Evolutionary conservation across 805 yeast genomes (phyloP), one percentile per base, ranked within the genome.

Genomic region (Suhomyces pyralidae): DNA sequence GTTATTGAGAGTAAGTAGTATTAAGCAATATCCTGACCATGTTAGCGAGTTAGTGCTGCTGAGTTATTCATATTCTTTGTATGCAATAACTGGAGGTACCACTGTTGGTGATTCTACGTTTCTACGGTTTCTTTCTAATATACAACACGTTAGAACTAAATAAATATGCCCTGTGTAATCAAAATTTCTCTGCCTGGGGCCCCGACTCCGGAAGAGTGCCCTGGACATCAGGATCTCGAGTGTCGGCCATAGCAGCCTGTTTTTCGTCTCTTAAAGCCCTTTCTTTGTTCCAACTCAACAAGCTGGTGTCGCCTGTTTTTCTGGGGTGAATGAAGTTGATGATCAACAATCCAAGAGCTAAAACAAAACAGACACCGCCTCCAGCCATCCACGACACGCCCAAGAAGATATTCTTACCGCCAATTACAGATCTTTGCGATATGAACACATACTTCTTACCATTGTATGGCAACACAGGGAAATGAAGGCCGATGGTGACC

Each of bases 301-400:
- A 71, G n/a, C 77, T 74, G n/a, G 81, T 77, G 61, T 88, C 96
- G 12, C 91, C 96, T 7, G 82, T 73, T 59, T 80, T 85, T 69
- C 94, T 80, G 17, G 91, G 91, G 50, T 79, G 79, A 19, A 86
- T 58, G n/a, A 83, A 47, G 63, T 85, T 84, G 32, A 85, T 78
- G 3, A 76, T 60, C 55, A 83, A 63, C 55, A 87, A 77, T 7
- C 73, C 65, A 1, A 85, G 42, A 0, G 85, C 84, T 58, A 87
- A 69, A 1, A 83, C 61, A 30, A 85, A 71, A 65, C 92, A 86
- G 12, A 88, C 70, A 28, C 84, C 85, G 20, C 94, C 96, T 49
- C 85, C 87, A 30, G 81, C 88, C 57, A 88, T 79, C 87, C 92
- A 88, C 40, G 83, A 74, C 49, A 82, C 77, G 30, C 94, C 96